Base-by-base conservation (phyloP, 768 basidiomycete species). In the Austroboletus eburneus region DNA sequence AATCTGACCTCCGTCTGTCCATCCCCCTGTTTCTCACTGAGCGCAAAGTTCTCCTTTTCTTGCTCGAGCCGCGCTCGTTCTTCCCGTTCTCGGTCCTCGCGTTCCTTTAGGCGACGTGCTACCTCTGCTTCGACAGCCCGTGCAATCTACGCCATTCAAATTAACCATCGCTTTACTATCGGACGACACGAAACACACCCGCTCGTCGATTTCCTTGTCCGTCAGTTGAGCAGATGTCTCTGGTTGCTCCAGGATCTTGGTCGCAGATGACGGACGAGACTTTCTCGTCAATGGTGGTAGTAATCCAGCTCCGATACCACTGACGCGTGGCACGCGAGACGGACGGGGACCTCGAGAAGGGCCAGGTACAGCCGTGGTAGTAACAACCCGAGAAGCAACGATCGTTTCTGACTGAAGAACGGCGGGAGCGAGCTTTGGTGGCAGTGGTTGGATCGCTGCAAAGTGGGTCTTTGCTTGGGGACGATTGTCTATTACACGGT, bases 51-150 rank as follows among this genome's bases (percentile, higher is more conserved):
- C 57, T 55, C 63, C 54, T 52, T 64, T 51, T 57, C 63, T 50
- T 57, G 51, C 42, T 44, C 55, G 27, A 53, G 45, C 2, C 57
- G 53, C 42, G 41, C 38, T 33, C 60, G 62, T 47, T 73, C 72
- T 48, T 67, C 65, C 33, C 56, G 61, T 52, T 57, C 62, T 33
- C 47, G 56, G 5, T 58, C 64, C 67, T 59, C 73, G 68, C 62
- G 64, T 34, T 69, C 67, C 21, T 69, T 81, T 41, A 91, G 65
- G 23, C 85, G 76, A 50, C 83, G 72, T 14, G 81, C 77, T 43
- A 86, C 86, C 61, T 90, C 85, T 7, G 71, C 75, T 69, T 89
- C 84, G 24, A 90, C 87, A 8, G 81, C 83, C 52, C 72, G 78
- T 39, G 83, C 79, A 45, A 90, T 87, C 86, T 86, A 55, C 18